Evolutionary conservation across 192 early-diverging fungal genomes (phyloP).

Genomic region (Gryganskiella cystojenkinii): DNA sequence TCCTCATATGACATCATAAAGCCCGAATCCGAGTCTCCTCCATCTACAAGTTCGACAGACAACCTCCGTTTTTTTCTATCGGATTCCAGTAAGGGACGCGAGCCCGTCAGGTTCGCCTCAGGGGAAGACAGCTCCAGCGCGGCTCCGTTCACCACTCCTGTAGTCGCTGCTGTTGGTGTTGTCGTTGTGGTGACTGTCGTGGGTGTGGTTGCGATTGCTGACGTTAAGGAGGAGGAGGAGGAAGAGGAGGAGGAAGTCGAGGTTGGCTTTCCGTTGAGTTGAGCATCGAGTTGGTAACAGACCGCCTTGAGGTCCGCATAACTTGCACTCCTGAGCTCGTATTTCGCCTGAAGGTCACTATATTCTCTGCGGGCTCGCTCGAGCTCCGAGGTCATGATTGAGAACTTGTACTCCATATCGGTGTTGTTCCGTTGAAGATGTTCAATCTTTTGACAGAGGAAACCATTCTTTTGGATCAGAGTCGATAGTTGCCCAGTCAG

Average conservation of each 20-base stretch:
- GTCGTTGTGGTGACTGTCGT: no score
- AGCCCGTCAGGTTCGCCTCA: no score
- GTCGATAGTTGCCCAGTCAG: slow-evolving; percentile 25
- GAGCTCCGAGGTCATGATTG: slow-evolving; percentile 18
- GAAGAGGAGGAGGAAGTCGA: no score
- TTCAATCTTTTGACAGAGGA: slow-evolving; percentile 32
- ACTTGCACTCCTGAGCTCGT: slow-evolving; percentile 17
- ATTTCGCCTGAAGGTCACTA: slow-evolving; percentile 20
- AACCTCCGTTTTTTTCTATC: slow-evolving; percentile 22
- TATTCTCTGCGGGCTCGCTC: slow-evolving; percentile 22
- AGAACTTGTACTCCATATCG: slow-evolving; percentile 22
- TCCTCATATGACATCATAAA: slow-evolving; percentile 2
- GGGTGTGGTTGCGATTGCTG: no score
- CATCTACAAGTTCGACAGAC: slow-evolving; percentile 11
- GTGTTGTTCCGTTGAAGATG: slow-evolving; percentile 20
- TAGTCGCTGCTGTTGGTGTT: no score
- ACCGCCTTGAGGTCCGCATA: slow-evolving; percentile 18
- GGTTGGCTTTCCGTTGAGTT: slow-evolving; percentile 2
- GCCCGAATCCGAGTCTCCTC: slow-evolving; percentile 8
- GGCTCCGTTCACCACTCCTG: no score
- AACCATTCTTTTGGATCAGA: slow-evolving; percentile 22
- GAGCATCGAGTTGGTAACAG: slow-evolving; percentile 25
- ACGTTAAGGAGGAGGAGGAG: no score
- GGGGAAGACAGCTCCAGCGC: no score
- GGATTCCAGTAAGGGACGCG: slow-evolving; percentile 6